phyloP scores from a whole-genome alignment of 805 yeast genomes.

The Zygoascus ofunaensis region DNA sequence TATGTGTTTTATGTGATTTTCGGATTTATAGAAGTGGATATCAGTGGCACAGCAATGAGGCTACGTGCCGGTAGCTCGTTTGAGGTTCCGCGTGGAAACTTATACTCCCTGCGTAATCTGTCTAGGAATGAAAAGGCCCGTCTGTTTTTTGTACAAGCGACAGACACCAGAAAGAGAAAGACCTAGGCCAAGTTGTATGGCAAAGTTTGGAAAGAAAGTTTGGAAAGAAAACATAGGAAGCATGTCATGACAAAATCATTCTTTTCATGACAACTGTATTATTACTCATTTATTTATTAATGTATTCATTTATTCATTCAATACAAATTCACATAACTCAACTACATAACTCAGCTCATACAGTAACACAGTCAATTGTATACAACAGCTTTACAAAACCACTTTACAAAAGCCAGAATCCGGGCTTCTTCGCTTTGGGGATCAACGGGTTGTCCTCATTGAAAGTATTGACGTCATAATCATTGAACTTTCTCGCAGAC shows the following conservation, averaged over 20 bases:
- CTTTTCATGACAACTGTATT: no score
- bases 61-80: constrained; percentile 69
- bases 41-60: constrained; percentile 49
- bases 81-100: constrained; percentile 70
- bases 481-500: constrained; percentile 24
- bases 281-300: no score
- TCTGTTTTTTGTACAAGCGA: constrained; percentile 69
- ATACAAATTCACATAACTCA: no score
- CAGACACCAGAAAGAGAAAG: constrained; percentile 4
- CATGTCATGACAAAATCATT: neutral
- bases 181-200: no score
- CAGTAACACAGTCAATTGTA: no score
- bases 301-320: no score
- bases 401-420: no score
- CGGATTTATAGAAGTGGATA: constrained; percentile 61
- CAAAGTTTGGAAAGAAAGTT: no score
- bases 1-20: constrained; percentile 66
- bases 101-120: constrained; percentile 57
- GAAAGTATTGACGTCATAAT: constrained; percentile 14
- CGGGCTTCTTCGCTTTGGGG: no score
- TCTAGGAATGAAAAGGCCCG: constrained; percentile 47
- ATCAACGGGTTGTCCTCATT: no score
- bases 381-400: no score
- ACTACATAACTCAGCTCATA: no score
- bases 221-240: neutral